These are phyloP conservation scores for Gossypium turneri DNA, from an alignment of 345 rosid genomes.

Conservation along the genomic window DNA sequence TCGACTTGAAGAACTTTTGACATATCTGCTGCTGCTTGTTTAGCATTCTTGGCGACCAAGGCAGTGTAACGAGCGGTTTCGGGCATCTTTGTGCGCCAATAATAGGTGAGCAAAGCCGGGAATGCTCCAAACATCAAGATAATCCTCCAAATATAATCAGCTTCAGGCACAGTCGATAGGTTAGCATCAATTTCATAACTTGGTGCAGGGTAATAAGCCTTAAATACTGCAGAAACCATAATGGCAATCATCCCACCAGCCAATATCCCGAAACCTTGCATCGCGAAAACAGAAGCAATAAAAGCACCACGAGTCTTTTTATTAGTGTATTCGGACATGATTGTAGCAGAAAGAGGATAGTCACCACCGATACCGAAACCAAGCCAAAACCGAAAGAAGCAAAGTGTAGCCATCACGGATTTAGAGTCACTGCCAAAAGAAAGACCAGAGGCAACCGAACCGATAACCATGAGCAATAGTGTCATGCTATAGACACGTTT, in stretches of 20 bases:
- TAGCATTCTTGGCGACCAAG: slow-evolving; percentile 22
- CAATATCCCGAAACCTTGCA: slow-evolving; percentile 17
- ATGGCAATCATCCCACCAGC: slow-evolving; percentile 7
- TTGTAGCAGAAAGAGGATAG: slow-evolving; percentile 19
- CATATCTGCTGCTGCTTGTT: slow-evolving; percentile 22
- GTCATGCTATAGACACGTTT: slow-evolving; percentile 37
- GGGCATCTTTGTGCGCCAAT: slow-evolving; percentile 33
- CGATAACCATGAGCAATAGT: slow-evolving; percentile 32
- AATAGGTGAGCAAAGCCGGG: slow-evolving; percentile 25
- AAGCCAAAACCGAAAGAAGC: slow-evolving; percentile 31
- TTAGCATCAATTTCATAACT: background rate
- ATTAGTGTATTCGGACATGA: slow-evolving; percentile 19
- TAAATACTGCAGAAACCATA: background rate
- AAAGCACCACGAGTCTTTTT: slow-evolving; percentile 18
- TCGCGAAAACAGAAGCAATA: slow-evolving; percentile 14
- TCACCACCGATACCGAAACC: slow-evolving; percentile 18
- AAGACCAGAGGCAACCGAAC: slow-evolving; percentile 30
- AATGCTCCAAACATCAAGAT: slow-evolving; percentile 28
- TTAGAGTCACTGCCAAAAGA: slow-evolving; percentile 23
- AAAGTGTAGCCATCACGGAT: slow-evolving; percentile 31
- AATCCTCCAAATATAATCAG: slow-evolving; percentile 17
- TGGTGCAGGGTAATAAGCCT: background rate
- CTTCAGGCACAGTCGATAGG: background rate
- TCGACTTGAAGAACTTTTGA: slow-evolving; percentile 20
- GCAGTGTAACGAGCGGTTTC: slow-evolving; percentile 34